Evolutionary conservation across 495 filamentous ascomycete genomes (phyloP), one percentile per base, ranked within the genome.

Genomic region (Podospora anserina): DNA sequence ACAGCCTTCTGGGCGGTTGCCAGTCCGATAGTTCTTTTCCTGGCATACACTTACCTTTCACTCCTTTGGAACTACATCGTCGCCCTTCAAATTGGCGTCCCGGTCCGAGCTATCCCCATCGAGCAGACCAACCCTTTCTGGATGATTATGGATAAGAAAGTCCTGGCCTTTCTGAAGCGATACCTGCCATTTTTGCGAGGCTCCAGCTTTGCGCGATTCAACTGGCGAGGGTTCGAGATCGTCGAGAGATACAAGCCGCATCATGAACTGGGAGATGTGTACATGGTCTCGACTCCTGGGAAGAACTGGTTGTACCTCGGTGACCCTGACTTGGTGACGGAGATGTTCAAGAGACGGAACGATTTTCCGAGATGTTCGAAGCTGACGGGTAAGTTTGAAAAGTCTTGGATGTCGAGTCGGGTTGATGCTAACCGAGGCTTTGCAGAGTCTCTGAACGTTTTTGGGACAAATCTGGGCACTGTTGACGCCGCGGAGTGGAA

Each of bases 361-460:
- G 79, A 83, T 5, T 87, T 85, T 68, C 73, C 78, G 7, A 81
- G 84, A 19, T 77, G 80, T 49, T 49, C 39, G 39, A 13, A 49
- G 39, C 13, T 49, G 39, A 13, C 39, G 15, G 15, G 39, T 49
- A 13, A 9, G 39, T 49, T 49, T 49, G 39, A 49, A 4, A 49
- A 4, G 4, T 32, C 7, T 18, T 6, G 15, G 39, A 16, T 49
- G 2, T 49, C 13, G 11, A 49, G 39, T 49, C 9, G 0, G 15
- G 9, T 11, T 79, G 5, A 69, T 74, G 13, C 75, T 79, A 73
- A 75, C 66, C 67, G 68, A 75, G 18, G 66, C 78, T 5, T 68
- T 85, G 19, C 73, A 81, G 19, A 65, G 84, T 2, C 85, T 83
- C 69, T 85, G 23, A 75, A 81, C 23, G 67, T 84, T 2, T 87